These are phyloP conservation scores for Neoscytalidium dimidiatum DNA, from an alignment of 2,329 filamentous ascomycete genomes.

Conservation along the genomic window DNA sequence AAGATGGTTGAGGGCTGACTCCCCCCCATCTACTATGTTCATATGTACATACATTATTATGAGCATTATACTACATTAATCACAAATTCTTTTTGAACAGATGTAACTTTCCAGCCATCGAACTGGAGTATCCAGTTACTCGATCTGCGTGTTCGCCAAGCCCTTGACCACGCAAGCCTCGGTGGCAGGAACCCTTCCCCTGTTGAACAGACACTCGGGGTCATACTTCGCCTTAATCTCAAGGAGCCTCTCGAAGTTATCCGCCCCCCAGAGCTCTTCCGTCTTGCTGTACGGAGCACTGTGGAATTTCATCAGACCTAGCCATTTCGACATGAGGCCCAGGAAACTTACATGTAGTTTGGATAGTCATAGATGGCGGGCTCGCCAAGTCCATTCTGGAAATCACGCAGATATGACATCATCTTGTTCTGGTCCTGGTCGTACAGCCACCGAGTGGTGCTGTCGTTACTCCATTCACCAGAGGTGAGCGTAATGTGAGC, in stretches of 20 bases:
- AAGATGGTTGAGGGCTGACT: background rate
- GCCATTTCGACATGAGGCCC: background rate
- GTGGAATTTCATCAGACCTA: background rate
- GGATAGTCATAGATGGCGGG: conserved; percentile 15
- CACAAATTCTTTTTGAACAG: background rate
- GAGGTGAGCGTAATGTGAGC: conserved; percentile 15
- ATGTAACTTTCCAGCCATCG: no score
- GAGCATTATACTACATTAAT: background rate
- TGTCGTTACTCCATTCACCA: conserved; percentile 15
- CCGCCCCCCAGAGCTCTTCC: conserved; percentile 1
- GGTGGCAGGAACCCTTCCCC: conserved; percentile 2
- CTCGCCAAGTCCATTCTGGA: conserved; percentile 7
- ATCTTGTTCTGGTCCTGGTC: conserved; percentile 1
- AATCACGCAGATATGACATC: conserved; percentile 12
- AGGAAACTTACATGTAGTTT: conserved; percentile 13
- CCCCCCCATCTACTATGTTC: background rate
- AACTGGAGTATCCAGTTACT: no score
- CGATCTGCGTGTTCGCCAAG: background rate
- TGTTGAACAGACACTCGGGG: conserved; percentile 8
- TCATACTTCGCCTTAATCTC: conserved; percentile 17
- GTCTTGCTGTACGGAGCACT: conserved; percentile 14
- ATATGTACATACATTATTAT: background rate
- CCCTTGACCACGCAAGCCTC: conserved; percentile 8
- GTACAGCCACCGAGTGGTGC: conserved; percentile 8
- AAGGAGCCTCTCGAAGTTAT: conserved; percentile 9